These are phyloP conservation scores for Cystofilobasidium ferigula DNA, from an alignment of 768 basidiomycete species.

Conservation along the genomic window DNA sequence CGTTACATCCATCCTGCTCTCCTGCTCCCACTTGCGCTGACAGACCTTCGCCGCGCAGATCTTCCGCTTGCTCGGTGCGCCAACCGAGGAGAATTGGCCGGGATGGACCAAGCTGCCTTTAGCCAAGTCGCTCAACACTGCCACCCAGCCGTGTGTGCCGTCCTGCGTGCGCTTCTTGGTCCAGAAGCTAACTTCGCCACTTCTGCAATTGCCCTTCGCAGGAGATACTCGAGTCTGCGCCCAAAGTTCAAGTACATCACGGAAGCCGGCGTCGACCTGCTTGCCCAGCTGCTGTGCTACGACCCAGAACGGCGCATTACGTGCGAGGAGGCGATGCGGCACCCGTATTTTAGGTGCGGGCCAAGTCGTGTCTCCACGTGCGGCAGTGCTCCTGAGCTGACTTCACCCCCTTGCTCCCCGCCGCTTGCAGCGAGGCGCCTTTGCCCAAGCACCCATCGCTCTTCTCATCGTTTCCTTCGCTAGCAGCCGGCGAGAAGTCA, in stretches of 20 bases:
- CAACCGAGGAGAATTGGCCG: constrained; percentile 76
- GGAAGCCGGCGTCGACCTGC: constrained; percentile 67
- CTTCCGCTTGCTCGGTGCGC: constrained; percentile 88
- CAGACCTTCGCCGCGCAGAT: constrained; percentile 42
- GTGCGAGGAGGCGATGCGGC: constrained; percentile 78
- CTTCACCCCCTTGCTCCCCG: not conserved
- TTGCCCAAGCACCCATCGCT: constrained; percentile 91
- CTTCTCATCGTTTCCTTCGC: constrained; percentile 89
- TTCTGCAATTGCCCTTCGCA: constrained; percentile 22
- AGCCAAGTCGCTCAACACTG: constrained; percentile 56
- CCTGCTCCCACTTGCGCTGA: not conserved
- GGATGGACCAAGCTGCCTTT: constrained; percentile 68
- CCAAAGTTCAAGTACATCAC: constrained; percentile 79
- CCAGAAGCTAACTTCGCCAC: not conserved
- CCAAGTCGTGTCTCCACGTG: not conserved
- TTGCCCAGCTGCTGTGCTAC: constrained; percentile 72
- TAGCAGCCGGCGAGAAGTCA: constrained; percentile 90
- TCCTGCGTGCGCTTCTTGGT: not conserved
- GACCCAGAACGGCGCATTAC: constrained; percentile 76
- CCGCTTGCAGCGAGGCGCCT: constrained; percentile 63
- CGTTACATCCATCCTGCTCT: constrained; percentile 8
- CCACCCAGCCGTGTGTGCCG: constrained; percentile 33
- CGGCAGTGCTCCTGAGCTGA: not conserved
- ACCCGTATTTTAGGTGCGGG: constrained; percentile 79
- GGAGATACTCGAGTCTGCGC: constrained; percentile 47